A percentile compares a stretch with the other conserved stretches of the same genome.
phyloP scores from a whole-genome alignment of 1,139 yeast species.

The Citeromyces hawaiiensis region DNA sequence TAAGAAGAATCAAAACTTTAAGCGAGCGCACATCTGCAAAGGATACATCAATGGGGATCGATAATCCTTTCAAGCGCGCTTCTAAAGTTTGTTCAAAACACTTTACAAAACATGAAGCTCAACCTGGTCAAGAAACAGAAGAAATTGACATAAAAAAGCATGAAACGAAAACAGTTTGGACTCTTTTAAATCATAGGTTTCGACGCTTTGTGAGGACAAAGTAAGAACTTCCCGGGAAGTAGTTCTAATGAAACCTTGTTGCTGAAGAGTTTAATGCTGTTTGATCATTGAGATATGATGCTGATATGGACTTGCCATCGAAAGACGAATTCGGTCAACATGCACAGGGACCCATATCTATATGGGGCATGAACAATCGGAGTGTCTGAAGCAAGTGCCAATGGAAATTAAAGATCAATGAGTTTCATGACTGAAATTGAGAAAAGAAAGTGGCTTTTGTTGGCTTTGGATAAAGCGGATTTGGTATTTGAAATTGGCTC shows the following conservation, averaged over 20 bases:
- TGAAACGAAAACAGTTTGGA: not conserved
- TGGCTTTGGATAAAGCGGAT: not conserved
- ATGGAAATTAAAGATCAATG: not conserved
- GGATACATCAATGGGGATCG: too few relatives aligned
- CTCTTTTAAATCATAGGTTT: not conserved
- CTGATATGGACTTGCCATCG: not conserved
- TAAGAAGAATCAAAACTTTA: not conserved
- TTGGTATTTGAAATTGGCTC: too few relatives aligned
- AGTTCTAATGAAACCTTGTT: not conserved
- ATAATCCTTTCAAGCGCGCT: too few relatives aligned
- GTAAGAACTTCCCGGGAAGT: not conserved
- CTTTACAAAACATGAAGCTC: not conserved
- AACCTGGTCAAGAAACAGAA: not conserved
- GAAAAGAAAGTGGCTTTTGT: not conserved
- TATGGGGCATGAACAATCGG: not conserved
- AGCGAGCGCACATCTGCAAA: too few relatives aligned
- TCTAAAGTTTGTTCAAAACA: too few relatives aligned
- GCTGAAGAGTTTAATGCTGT: not conserved
- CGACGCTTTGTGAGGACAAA: not conserved
- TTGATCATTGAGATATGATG: not conserved
- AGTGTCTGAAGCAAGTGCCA: not conserved
- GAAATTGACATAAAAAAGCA: not conserved
- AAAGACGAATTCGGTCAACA: not conserved
- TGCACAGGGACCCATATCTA: not conserved
- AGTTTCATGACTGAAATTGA: not conserved